phyloP scores from a whole-genome alignment of 192 early-diverging fungal species.

The Linnemannia schmuckeri region DNA sequence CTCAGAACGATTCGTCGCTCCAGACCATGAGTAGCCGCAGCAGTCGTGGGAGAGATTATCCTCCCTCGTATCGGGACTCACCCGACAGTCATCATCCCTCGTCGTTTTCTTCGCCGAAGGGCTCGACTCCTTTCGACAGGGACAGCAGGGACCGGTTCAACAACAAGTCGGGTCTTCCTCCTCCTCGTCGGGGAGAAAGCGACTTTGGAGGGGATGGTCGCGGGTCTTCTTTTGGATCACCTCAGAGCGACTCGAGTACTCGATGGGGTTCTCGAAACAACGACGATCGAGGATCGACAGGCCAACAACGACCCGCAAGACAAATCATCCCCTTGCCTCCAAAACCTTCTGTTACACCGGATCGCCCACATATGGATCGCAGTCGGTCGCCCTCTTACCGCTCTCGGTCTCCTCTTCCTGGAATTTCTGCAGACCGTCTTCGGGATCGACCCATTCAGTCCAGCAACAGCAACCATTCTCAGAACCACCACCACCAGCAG shows the following conservation, averaged over 20 bases:
- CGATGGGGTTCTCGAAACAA: slow-evolving; percentile 6
- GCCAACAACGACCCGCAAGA: slow-evolving; percentile 19
- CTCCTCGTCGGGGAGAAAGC: neutral
- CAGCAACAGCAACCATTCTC: neutral
- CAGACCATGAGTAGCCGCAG: slow-evolving; percentile 25
- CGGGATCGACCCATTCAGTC: slow-evolving; percentile 14
- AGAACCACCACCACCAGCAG: neutral
- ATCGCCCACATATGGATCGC: slow-evolving; percentile 27
- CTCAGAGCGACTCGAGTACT: slow-evolving; percentile 7
- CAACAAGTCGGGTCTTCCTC: neutral
- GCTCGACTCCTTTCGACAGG: neutral
- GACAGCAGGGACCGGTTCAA: neutral
- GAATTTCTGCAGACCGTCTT: slow-evolving; percentile 8
- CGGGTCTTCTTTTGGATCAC: slow-evolving; percentile 10
- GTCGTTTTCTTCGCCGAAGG: slow-evolving; percentile 3
- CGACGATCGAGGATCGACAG: neutral
- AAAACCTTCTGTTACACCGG: slow-evolving; percentile 30
- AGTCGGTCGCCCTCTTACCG: slow-evolving; percentile 51
- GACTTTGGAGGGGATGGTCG: neutral
- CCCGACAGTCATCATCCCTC: slow-evolving; percentile 4
- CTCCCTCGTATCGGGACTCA: slow-evolving; percentile 10
- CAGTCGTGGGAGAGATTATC: slow-evolving; percentile 10
- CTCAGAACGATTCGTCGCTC: slow-evolving; percentile 34
- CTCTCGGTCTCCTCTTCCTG: slow-evolving; percentile 32
- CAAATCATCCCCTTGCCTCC: slow-evolving; percentile 45